A percentile compares a stretch with the other conserved stretches of the same genome.
Conservation (phyloP, 129 eudicot genomes). For the Ambrosia artemisiifolia region DNA sequence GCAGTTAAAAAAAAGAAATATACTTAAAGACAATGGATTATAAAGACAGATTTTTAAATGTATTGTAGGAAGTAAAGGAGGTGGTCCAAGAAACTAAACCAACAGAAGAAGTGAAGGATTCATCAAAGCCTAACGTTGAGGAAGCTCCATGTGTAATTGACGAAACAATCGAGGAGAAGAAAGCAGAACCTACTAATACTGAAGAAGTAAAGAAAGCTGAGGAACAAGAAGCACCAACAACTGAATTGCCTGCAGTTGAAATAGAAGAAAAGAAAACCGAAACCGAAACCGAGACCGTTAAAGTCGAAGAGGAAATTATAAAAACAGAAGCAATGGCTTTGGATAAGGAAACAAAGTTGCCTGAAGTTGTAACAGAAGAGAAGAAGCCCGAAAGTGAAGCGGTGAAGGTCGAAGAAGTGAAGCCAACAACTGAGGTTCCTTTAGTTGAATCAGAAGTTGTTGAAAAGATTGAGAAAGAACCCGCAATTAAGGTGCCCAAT, state of each 20-base stretch:
- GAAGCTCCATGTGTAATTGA: conserved; percentile 18
- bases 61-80: conserved; percentile 53
- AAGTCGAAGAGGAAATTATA: conserved; percentile 21
- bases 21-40: too few species aligned
- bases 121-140: neutral
- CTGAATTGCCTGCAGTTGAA: conserved; percentile 7
- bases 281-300: neutral
- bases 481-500: conserved; percentile 19
- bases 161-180: conserved; percentile 16
- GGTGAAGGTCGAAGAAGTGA: conserved; percentile 18
- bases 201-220: conserved; percentile 23
- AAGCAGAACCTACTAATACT: conserved; percentile 13
- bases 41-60: neutral
- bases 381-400: conserved; percentile 32
- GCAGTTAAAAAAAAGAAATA: too few species aligned
- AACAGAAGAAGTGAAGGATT: conserved; percentile 21
- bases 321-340: conserved; percentile 30
- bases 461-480: conserved; percentile 24
- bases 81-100: conserved; percentile 19
- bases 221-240: conserved; percentile 24
- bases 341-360: conserved; percentile 21
- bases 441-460: conserved; percentile 4
- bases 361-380: conserved; percentile 26
- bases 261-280: conserved; percentile 16
- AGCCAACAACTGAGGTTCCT: conserved; percentile 17